Percentiles rank a stretch among this genome's conserved stretches.
Conservation (phyloP, 2,329 filamentous ascomycete genomes). For the Shiraia bambusicola region DNA sequence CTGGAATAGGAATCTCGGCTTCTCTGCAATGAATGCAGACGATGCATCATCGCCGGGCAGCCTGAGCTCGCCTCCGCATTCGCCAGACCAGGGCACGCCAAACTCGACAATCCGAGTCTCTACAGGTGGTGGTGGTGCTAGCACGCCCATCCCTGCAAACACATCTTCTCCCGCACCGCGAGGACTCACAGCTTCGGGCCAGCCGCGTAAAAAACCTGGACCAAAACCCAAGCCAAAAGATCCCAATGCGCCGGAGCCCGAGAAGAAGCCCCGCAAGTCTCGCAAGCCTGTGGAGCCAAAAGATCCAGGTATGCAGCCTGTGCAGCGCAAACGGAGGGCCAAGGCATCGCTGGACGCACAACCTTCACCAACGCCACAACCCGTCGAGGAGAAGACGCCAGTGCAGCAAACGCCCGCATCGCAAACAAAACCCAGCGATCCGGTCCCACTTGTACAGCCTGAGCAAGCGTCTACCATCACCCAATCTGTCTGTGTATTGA, state of each 20-base stretch:
- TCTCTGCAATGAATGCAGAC: slow-evolving; percentile 34
- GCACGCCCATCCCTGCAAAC: slow-evolving; percentile 35
- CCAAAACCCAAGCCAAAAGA: slow-evolving; percentile 47
- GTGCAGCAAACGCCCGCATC: slow-evolving; percentile 28
- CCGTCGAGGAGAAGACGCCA: slow-evolving; percentile 29
- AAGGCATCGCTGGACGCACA: slow-evolving; percentile 43
- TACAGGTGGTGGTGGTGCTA: slow-evolving; percentile 33
- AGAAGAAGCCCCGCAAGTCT: slow-evolving; percentile 49
- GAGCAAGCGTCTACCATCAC: slow-evolving; percentile 29
- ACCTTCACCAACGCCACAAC: slow-evolving; percentile 26
- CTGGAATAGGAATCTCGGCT: slow-evolving; percentile 5
- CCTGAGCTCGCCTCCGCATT: slow-evolving; percentile 43
- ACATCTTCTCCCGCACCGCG: slow-evolving; percentile 31
- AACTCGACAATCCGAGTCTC: slow-evolving; percentile 35
- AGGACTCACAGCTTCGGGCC: slow-evolving; percentile 39
- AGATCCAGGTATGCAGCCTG: slow-evolving; percentile 48
- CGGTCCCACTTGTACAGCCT: slow-evolving; percentile 25
- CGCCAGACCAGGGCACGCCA: slow-evolving; percentile 38
- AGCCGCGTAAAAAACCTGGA: slow-evolving; percentile 45
- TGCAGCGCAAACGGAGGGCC: slow-evolving; percentile 53
- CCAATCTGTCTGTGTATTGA: slow-evolving; percentile 37
- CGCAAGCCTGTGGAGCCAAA: slow-evolving; percentile 51
- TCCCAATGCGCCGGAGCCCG: slow-evolving; percentile 36
- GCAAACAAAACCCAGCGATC: slow-evolving; percentile 34
- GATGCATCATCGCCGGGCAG: slow-evolving; percentile 41